Conservation (phyloP, 768 basidiomycete species). For the Pulveroboletus frians region DNA sequence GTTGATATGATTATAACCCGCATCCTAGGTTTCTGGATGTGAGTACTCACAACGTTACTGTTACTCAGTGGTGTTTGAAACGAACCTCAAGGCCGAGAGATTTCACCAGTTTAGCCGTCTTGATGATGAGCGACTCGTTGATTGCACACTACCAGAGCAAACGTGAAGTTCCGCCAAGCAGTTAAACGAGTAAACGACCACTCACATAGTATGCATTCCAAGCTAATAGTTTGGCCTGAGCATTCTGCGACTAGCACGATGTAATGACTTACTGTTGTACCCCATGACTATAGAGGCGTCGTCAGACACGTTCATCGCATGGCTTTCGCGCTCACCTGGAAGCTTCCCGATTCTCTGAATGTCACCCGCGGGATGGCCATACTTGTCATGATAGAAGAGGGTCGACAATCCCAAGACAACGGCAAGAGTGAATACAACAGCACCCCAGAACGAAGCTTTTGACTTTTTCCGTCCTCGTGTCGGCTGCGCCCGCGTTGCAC, state of each 20-base stretch:
- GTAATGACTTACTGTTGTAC: slow-evolving; percentile 49
- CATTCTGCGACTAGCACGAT: slow-evolving; percentile 1
- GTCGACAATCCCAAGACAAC: slow-evolving; percentile 15
- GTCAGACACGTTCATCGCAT: background rate
- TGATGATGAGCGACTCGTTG: slow-evolving; percentile 46
- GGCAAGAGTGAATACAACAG: slow-evolving; percentile 17
- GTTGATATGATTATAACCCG: slow-evolving; percentile 55
- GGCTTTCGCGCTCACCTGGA: slow-evolving; percentile 26
- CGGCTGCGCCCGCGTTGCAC: background rate
- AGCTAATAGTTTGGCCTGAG: slow-evolving; percentile 33
- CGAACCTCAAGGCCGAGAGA: slow-evolving; percentile 45
- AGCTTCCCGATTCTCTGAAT: slow-evolving; percentile 30
- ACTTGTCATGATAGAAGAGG: slow-evolving; percentile 10
- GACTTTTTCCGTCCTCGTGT: background rate
- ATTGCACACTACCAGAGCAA: slow-evolving; percentile 46
- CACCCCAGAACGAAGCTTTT: slow-evolving; percentile 3
- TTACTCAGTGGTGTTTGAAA: background rate
- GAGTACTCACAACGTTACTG: background rate
- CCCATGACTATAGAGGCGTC: slow-evolving; percentile 44
- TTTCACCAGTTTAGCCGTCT: slow-evolving; percentile 47
- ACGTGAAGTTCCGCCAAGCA: background rate
- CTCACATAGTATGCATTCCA: slow-evolving; percentile 67
- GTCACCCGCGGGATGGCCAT: background rate
- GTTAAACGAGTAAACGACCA: background rate
- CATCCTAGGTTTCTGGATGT: slow-evolving; percentile 35